phyloP scores from a whole-genome alignment of 2,329 filamentous ascomycete genomes.

The Aspergillus aculeatinus region DNA sequence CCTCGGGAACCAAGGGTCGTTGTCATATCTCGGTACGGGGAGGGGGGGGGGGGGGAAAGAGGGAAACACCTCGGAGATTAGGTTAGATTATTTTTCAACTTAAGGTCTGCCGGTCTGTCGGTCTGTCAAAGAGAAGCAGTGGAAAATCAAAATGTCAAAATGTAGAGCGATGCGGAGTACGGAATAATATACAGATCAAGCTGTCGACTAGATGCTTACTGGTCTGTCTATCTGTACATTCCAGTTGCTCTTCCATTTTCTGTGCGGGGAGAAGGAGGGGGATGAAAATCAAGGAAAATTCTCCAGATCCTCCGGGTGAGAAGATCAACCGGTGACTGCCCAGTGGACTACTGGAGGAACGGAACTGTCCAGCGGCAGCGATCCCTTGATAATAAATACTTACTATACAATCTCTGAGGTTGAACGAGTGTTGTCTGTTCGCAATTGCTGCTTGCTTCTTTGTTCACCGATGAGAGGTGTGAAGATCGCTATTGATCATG shows the following conservation, averaged over 20 bases:
- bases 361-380: not conserved
- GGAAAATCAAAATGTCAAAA: not conserved
- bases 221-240: not conserved
- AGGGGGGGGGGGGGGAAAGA: too few relatives aligned
- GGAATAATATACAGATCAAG: not conserved
- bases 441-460: too few relatives aligned
- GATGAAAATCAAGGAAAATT: not conserved
- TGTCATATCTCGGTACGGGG: conserved; percentile 3
- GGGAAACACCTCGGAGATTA: not conserved
- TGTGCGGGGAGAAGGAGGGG: not conserved
- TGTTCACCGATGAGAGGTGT: too few relatives aligned
- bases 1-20: conserved; percentile 4
- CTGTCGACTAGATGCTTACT: not conserved
- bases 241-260: not conserved
- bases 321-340: not conserved
- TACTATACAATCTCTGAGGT: too few relatives aligned
- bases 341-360: not conserved
- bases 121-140: too few relatives aligned
- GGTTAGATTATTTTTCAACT: not conserved
- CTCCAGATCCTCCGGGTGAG: not conserved
- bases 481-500: not conserved
- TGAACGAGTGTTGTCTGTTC: too few relatives aligned
- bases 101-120: too few relatives aligned
- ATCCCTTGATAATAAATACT: not conserved
- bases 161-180: not conserved